Conservation (phyloP, 352 stramenopile species). For the Plasmopara halstedii region DNA sequence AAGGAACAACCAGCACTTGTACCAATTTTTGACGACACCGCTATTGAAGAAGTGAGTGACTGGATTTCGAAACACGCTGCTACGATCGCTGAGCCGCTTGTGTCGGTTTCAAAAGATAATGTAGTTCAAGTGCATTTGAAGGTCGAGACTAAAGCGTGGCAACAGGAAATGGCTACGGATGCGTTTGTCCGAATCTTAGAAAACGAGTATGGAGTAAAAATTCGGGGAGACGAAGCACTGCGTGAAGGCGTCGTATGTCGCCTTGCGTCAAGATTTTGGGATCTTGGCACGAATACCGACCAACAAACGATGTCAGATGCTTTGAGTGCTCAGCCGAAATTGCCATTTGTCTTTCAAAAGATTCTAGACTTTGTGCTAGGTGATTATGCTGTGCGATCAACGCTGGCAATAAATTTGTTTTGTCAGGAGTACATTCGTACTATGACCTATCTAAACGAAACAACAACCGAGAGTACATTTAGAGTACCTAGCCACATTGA, state of each 20-base stretch:
- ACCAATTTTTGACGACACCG: conserved; percentile 58
- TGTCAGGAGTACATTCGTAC: conserved; percentile 58
- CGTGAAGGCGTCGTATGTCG: conserved; percentile 64
- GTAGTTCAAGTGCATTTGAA: conserved; percentile 71
- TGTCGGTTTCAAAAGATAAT: conserved; percentile 71
- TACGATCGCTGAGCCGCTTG: conserved; percentile 68
- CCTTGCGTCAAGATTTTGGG: conserved; percentile 54
- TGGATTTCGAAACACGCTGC: conserved; percentile 78
- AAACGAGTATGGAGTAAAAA: conserved; percentile 65
- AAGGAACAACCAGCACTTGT: conserved; percentile 49
- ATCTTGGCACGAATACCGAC: conserved; percentile 41
- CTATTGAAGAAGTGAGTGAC: conserved; percentile 56
- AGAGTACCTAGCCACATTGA: conserved; percentile 3
- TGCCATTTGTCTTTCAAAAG: conserved; percentile 56
- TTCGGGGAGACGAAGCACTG: conserved; percentile 51
- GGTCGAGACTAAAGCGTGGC: conserved; percentile 45
- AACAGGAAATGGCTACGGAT: conserved; percentile 63
- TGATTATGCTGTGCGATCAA: conserved; percentile 39
- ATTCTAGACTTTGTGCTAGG: conserved; percentile 64
- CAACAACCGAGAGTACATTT: not conserved
- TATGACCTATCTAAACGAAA: conserved; percentile 16
- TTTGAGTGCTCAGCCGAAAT: conserved; percentile 17
- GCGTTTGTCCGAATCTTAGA: conserved; percentile 62
- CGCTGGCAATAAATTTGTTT: conserved; percentile 44
- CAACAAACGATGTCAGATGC: conserved; percentile 11